Conservation (phyloP, 2,329 filamentous ascomycete genomes). For the Davidsoniella virescens region DNA sequence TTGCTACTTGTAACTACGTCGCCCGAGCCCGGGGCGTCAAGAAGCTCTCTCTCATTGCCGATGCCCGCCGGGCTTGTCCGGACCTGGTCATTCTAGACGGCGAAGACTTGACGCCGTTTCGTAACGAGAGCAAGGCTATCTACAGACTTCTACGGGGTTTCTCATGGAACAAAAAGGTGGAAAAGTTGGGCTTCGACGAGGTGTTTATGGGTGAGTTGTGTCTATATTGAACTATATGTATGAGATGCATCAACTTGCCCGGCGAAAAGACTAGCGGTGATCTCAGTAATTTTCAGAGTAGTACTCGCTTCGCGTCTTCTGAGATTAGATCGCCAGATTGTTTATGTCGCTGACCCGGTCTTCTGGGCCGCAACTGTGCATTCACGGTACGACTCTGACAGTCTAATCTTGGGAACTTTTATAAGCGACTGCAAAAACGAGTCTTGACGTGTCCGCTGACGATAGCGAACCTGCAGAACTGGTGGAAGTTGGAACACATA, state of each 20-base stretch:
- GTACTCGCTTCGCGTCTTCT: too few species aligned
- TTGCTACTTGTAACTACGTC: conserved; percentile 89
- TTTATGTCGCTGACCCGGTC: too few species aligned
- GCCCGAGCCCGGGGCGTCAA: conserved; percentile 55
- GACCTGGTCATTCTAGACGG: conserved; percentile 75
- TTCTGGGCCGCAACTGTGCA: too few species aligned
- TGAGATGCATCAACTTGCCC: not conserved
- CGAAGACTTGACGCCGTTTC: conserved; percentile 72
- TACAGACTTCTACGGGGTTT: conserved; percentile 56
- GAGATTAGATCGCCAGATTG: too few species aligned
- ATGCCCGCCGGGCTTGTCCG: conserved; percentile 66
- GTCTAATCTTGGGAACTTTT: too few species aligned
- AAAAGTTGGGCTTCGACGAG: conserved; percentile 83
- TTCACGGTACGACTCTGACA: too few species aligned
- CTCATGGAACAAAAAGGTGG: conserved; percentile 63
- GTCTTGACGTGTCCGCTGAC: too few species aligned
- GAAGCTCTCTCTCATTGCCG: conserved; percentile 74
- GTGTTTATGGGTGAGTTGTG: conserved; percentile 34
- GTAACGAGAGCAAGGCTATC: conserved; percentile 68
- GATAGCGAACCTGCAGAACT: too few species aligned
- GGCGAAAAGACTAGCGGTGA: too few species aligned
- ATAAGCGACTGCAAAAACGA: too few species aligned
- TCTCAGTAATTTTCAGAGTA: too few species aligned
- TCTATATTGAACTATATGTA: not conserved
- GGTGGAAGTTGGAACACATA: too few species aligned